Base-by-base conservation (phyloP, 2,329 filamentous ascomycete genomes). In the Rhynchosporium agropyri region DNA sequence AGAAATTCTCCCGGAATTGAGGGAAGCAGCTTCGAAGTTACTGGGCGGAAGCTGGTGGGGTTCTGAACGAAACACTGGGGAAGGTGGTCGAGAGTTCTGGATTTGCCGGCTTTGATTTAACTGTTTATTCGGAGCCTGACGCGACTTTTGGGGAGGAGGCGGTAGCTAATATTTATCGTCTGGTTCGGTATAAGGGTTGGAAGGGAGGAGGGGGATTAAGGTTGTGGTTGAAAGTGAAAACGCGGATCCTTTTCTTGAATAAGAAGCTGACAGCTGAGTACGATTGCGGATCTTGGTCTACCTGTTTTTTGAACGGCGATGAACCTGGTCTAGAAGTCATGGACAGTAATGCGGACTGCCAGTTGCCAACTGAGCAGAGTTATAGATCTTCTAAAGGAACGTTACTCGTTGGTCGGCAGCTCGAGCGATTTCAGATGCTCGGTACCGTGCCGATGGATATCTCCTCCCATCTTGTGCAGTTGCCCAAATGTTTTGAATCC, bases 301-400 rank as follows among this genome's bases (percentile, higher is more conserved):
- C 55, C 2, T 71, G 70, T 49, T 61, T 72, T 12, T 68, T 70
- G 9, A 67, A 69, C 43, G 69, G 71, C 12, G 71, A 72, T 31
- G 67, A 53, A 33, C 71, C 71, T 3, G 70, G 71, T 4, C 51
- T 72, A 20, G 71, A 72, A 59, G 70, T 71, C 13, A 68, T 63
- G 50, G 61, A 72, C 33, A 49, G 58, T 4, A 45, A 67, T 20
- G 54, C 26, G 3, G 46, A 65, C 28, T 49, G 20, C 6, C 71
- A 64, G 60, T 69, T 69, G 46, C 62, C 66, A 3, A 68, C 72
- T 9, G 69, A 72, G 58, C 64, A 43, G 43, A 67, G 50, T 9
- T 69, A 69, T 26, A 40, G 54, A 7, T 43, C 31, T 5, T 60
- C 65, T 3, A 61, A 64, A 12, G 69, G 56, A 4, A 70, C 65